A percentile compares a stretch with the other conserved stretches of the same genome.
phyloP scores from a whole-genome alignment of 345 rosid genomes.

The Dovyalis caffra region DNA sequence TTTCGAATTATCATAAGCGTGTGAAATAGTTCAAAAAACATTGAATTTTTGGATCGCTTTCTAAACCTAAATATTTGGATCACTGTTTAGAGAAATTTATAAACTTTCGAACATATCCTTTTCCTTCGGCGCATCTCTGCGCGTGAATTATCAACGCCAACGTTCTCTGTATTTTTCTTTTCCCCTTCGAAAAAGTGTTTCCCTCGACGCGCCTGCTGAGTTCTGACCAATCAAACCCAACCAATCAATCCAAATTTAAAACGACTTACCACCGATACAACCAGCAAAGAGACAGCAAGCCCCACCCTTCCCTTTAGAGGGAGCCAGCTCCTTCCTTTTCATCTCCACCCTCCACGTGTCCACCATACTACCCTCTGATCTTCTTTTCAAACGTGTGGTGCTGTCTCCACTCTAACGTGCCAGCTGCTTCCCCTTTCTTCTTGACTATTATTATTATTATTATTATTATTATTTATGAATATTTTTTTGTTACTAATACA shows the following conservation, averaged over 20 bases:
- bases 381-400: slow-evolving; percentile 3
- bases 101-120: too few species aligned
- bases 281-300: not conserved
- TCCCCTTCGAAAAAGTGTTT: too few species aligned
- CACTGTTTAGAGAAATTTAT: too few species aligned
- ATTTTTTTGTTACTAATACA: not conserved
- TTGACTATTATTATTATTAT: not conserved
- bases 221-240: not conserved
- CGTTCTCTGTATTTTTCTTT: too few species aligned
- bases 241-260: not conserved
- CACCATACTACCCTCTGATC: not conserved
- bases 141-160: not conserved
- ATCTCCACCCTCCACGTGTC: slow-evolving; percentile 18
- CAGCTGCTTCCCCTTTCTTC: slow-evolving; percentile 1
- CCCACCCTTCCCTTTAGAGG: not conserved
- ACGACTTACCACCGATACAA: not conserved
- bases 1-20: too few species aligned
- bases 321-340: not conserved
- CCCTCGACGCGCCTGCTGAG: not conserved
- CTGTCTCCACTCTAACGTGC: slow-evolving; percentile 1
- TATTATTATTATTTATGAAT: not conserved
- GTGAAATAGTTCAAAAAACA: too few species aligned
- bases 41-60: too few species aligned
- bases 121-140: not conserved
- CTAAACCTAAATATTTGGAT: too few species aligned